Percentiles rank a stretch among this genome's conserved stretches.
Conservation (phyloP, 192 early-diverging fungal species). For the Backusella morwellensis region DNA sequence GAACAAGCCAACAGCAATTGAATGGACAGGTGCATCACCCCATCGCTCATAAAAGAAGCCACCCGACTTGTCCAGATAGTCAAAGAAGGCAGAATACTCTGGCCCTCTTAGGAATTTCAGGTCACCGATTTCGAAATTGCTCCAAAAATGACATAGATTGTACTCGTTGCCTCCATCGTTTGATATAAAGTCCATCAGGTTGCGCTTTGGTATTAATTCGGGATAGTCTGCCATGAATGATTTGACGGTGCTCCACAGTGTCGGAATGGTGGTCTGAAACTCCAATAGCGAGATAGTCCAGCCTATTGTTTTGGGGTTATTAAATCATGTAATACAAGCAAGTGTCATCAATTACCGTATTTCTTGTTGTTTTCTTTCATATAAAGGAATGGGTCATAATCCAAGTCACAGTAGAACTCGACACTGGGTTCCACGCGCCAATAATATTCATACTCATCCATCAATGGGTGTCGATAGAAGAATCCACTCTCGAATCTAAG, state of each 20-base stretch:
- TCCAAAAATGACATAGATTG: constrained; percentile 77
- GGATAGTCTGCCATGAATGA: constrained; percentile 52
- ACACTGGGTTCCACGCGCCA: constrained; percentile 87
- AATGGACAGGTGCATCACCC: constrained; percentile 78
- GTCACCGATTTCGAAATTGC: constrained; percentile 87
- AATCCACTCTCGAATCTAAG: constrained; percentile 66
- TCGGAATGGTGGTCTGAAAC: constrained; percentile 61
- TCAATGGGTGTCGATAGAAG: constrained; percentile 71
- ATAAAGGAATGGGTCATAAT: constrained; percentile 76
- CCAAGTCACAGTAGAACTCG: constrained; percentile 75
- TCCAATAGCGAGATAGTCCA: constrained; percentile 69
- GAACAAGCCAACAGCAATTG: constrained; percentile 63
- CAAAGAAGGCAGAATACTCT: constrained; percentile 62
- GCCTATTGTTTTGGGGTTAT: neutral
- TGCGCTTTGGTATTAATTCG: constrained; percentile 48
- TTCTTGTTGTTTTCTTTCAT: constrained; percentile 72
- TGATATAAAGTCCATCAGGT: constrained; percentile 41
- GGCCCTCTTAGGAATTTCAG: constrained; percentile 67
- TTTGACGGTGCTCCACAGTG: constrained; percentile 67
- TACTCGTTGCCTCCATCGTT: constrained; percentile 58
- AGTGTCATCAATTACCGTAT: constrained; percentile 57
- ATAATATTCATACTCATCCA: constrained; percentile 72
- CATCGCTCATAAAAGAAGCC: constrained; percentile 88
- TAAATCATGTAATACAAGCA: neutral
- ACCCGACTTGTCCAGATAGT: constrained; percentile 69